These are phyloP conservation scores for Penicillium capsulatum DNA, from an alignment of 2,329 filamentous ascomycete species.

Conservation along the genomic window DNA sequence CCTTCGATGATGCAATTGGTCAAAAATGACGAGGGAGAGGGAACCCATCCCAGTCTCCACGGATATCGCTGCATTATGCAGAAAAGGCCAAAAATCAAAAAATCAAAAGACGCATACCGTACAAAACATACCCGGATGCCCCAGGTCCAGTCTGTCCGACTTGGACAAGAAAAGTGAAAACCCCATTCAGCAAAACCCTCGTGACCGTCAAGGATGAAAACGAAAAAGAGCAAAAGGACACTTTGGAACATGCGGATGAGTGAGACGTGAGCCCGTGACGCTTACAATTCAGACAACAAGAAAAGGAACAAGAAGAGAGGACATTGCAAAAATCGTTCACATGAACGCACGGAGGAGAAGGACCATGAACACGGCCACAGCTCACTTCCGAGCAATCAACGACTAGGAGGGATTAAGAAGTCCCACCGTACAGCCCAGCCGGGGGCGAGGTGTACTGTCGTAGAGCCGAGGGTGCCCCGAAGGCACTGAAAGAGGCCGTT, in stretches of 20 bases:
- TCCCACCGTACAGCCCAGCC: conserved; percentile 33
- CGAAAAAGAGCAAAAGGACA: too few species aligned
- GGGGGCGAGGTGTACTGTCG: conserved; percentile 39
- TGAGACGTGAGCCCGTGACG: conserved; percentile 27
- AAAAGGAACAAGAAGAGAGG: conserved; percentile 15
- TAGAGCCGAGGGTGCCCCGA: conserved; percentile 32
- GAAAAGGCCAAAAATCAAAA: conserved; percentile 21
- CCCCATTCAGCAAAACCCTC: conserved; percentile 13
- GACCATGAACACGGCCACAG: too few species aligned
- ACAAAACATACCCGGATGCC: conserved; percentile 25
- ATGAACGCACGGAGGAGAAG: conserved; percentile 5
- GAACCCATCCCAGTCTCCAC: conserved; percentile 26
- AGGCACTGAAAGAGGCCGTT: conserved; percentile 37
- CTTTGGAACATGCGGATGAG: conserved; percentile 15
- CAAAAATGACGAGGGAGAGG: conserved; percentile 25
- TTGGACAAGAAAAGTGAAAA: conserved; percentile 14
- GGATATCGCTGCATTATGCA: conserved; percentile 36
- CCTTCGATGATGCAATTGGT: conserved; percentile 34
- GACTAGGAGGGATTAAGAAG: conserved; percentile 13
- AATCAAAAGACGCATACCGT: conserved; percentile 21
- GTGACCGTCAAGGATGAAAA: conserved; percentile 12
- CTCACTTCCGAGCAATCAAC: background rate
- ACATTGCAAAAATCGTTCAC: conserved; percentile 17
- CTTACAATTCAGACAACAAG: conserved; percentile 17
- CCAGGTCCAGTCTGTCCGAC: conserved; percentile 16